Conservation (phyloP, 441 rosid genomes). For the Flueggea neowawraea region DNA sequence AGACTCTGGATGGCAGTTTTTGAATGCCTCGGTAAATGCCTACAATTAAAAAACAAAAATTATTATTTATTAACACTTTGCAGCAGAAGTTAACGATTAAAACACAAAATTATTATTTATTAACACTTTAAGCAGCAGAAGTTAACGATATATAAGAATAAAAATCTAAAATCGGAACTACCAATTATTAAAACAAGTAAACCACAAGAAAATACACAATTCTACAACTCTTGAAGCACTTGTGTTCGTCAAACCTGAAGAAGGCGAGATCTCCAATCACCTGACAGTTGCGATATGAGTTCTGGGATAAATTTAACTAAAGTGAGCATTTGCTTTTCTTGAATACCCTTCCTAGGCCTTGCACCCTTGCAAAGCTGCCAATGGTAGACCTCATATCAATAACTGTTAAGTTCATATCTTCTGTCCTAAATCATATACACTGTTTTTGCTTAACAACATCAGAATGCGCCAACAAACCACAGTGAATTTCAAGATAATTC, state of each 20-base stretch:
- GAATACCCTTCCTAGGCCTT: conserved; percentile 35
- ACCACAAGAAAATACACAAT: no score
- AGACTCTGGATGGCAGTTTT: conserved; percentile 64
- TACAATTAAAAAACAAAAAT: conserved; percentile 23
- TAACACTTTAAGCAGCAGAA: no score
- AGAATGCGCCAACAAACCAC: background rate
- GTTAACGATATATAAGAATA: background rate
- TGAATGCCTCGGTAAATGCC: conserved; percentile 86
- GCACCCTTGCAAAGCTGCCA: conserved; percentile 42
- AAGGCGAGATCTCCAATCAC: conserved; percentile 55
- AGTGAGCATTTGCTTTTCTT: conserved; percentile 45
- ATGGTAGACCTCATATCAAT: background rate
- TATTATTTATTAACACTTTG: no score
- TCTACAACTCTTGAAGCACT: no score
- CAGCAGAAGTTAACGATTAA: no score
- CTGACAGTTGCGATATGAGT: conserved; percentile 43
- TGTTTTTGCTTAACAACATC: background rate
- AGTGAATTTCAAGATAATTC: background rate
- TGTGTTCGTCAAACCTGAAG: conserved; percentile 88
- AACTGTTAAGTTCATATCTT: background rate
- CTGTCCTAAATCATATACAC: background rate
- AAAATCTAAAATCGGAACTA: conserved; percentile 10
- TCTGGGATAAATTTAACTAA: conserved; percentile 69
- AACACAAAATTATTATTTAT: no score
- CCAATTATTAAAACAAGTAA: conserved; percentile 5